Evolutionary conservation across 768 basidiomycete species (phyloP).

Genomic region (Candolleomyces efflorescens): DNA sequence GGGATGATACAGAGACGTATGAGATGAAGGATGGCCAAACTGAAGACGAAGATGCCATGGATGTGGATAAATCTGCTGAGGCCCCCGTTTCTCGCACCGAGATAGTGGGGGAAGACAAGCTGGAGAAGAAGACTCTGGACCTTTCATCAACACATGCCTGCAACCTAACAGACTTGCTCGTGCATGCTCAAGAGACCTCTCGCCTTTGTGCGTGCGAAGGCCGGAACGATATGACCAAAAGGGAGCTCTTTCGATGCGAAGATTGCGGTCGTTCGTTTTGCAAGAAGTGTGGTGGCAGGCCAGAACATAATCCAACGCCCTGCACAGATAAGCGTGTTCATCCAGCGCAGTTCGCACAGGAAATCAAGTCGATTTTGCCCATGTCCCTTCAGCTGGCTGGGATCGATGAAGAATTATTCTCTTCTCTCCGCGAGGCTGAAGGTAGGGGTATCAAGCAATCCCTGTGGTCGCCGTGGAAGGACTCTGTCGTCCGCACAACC

Average conservation of each 20-base stretch:
- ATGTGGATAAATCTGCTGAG: slow-evolving; percentile 6
- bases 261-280: slow-evolving; percentile 83
- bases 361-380: slow-evolving; percentile 76
- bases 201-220: slow-evolving; percentile 93
- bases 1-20: slow-evolving; percentile 62
- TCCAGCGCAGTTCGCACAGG: slow-evolving; percentile 71
- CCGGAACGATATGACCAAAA: slow-evolving; percentile 67
- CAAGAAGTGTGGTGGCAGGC: slow-evolving; percentile 83
- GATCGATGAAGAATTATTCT: slow-evolving; percentile 49
- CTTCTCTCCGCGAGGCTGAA: slow-evolving; percentile 39
- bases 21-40: slow-evolving; percentile 52
- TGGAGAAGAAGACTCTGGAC: slow-evolving; percentile 62
- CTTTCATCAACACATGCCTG: slow-evolving; percentile 49
- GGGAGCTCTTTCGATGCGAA: slow-evolving; percentile 60
- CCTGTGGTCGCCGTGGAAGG: slow-evolving; percentile 67
- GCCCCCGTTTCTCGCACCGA: slow-evolving; percentile 33
- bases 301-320: slow-evolving; percentile 71
- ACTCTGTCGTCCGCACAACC: slow-evolving; percentile 58
- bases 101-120: slow-evolving; percentile 70
- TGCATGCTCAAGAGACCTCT: slow-evolving; percentile 61
- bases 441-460: slow-evolving; percentile 42
- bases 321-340: slow-evolving; percentile 64
- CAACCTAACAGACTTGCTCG: slow-evolving; percentile 53
- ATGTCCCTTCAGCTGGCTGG: slow-evolving; percentile 71
- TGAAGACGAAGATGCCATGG: slow-evolving; percentile 26